Base-by-base conservation (phyloP, 2,329 filamentous ascomycete genomes). In the Aspergillus eucalypticola region DNA sequence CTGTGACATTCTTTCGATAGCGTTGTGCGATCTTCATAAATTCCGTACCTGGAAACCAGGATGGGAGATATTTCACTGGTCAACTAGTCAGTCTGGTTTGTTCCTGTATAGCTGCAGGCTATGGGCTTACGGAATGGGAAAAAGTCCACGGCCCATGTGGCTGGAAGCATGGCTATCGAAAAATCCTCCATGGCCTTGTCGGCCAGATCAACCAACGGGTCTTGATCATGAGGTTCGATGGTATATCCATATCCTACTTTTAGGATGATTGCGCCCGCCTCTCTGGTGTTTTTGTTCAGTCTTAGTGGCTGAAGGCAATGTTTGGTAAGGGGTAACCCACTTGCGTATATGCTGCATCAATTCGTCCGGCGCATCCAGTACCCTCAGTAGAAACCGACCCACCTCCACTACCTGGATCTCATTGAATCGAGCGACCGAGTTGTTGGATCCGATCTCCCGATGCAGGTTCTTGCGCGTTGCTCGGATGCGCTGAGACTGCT, bases 81-180 rank as follows among this genome's bases (percentile, higher is more conserved):
- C 2, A 32, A 2, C 75, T 67, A 0, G 81, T 80, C 0, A 81
- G 29, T 54, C 65, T n/a, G 17, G 53, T 29, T 32, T n/a, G 10
- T 17, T 8, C 3, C 25, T 8, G n/a, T 4, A 38, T 8, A 11
- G 11, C n/a, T 15, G 15, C 1, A 5, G 6, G n/a, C 3, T 13
- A 23, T 21, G 10, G 10, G 67, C 59, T n/a, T 44, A 64, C 63
- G 29, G 5, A 58, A 15, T 1, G 81, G 81, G 2, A 83, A 57
- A 0, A 78, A 67, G 58, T 83, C 80, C 2, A 83, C 80, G 3
- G 73, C 56, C 75, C 75, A 83, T 13, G 66, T 72, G 2, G 79
- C 78, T 1, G 80, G 77, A 0, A 78, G 67, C 2, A 70, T 69
- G 2, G 79, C 76, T n/a, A 74, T 64, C 0, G 75, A 70, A 53